phyloP scores from a whole-genome alignment of 768 basidiomycete species.

The Melanogaster broomeanus region DNA sequence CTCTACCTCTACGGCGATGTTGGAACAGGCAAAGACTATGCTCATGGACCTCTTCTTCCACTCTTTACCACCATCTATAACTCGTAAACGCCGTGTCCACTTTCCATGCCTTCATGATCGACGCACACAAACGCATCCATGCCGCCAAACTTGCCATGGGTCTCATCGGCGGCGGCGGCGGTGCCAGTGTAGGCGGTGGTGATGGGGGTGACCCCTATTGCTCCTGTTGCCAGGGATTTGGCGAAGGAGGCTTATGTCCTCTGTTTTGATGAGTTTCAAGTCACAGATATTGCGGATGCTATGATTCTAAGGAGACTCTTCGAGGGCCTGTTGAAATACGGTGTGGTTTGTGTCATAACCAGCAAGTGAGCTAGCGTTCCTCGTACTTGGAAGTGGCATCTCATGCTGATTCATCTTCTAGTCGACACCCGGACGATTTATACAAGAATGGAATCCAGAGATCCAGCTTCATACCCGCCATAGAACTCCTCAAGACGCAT shows the following conservation, averaged over 20 bases:
- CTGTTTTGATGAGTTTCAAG: constrained; percentile 99
- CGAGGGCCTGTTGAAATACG: constrained; percentile 82
- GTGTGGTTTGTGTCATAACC: constrained; percentile 94
- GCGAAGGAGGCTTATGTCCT: constrained; percentile 83
- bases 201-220: constrained; percentile 73
- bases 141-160: constrained; percentile 76
- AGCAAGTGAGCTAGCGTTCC: constrained; percentile 75
- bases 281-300: constrained; percentile 96
- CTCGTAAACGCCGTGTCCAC: constrained; percentile 85
- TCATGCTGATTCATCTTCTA: constrained; percentile 31
- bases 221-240: constrained; percentile 84
- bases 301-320: constrained; percentile 94
- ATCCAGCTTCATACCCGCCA: constrained; percentile 91
- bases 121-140: constrained; percentile 93
- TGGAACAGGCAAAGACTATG: constrained; percentile 97
- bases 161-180: constrained; percentile 41
- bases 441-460: constrained; percentile 99
- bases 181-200: constrained; percentile 26
- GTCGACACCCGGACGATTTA: constrained; percentile 95
- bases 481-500: constrained; percentile 85
- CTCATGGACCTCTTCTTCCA: constrained; percentile 98
- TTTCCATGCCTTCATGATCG: constrained; percentile 99
- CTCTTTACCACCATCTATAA: constrained; percentile 67
- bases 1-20: constrained; percentile 96
- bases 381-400: neutral